Percentiles rank a stretch among this genome's conserved stretches.
phyloP scores from a whole-genome alignment of 306 rosid species.

The Ceratonia siliqua region DNA sequence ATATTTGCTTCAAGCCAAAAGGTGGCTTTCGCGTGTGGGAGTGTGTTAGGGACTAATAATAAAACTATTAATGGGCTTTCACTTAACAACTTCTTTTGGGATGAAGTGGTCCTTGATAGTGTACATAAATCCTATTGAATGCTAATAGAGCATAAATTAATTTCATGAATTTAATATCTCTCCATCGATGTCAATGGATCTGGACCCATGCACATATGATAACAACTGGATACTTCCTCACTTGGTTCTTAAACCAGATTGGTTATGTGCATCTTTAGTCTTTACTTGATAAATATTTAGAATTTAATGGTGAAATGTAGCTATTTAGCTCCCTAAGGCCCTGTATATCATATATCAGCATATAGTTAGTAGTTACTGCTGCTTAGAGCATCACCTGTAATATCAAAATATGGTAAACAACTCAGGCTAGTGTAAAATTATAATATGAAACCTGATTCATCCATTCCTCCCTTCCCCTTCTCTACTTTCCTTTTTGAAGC shows the following conservation, averaged over 20 bases:
- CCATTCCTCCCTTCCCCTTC: not conserved
- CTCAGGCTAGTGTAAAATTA: not conserved
- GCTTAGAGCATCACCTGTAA: not conserved
- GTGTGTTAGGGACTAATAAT: too few species aligned
- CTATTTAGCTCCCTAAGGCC: not conserved
- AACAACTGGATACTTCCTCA: not conserved
- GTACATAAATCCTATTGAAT: not conserved
- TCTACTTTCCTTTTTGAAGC: not conserved
- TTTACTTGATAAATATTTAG: not conserved
- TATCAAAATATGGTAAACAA: not conserved
- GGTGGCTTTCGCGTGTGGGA: too few species aligned
- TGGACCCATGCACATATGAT: not conserved
- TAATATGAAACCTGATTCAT: not conserved
- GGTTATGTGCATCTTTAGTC: not conserved
- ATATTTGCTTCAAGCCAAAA: too few species aligned
- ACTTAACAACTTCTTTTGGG: too few species aligned
- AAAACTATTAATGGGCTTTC: too few species aligned
- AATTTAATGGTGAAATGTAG: not conserved
- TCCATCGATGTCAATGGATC: not conserved
- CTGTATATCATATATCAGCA: not conserved
- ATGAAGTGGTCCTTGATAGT: too few species aligned
- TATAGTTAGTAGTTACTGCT: not conserved
- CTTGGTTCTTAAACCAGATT: not conserved
- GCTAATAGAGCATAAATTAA: not conserved
- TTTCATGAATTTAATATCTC: not conserved